These are phyloP conservation scores for Micractinium sp. DNA, from an alignment of 139 green algal genomes.

Conservation along the genomic window DNA sequence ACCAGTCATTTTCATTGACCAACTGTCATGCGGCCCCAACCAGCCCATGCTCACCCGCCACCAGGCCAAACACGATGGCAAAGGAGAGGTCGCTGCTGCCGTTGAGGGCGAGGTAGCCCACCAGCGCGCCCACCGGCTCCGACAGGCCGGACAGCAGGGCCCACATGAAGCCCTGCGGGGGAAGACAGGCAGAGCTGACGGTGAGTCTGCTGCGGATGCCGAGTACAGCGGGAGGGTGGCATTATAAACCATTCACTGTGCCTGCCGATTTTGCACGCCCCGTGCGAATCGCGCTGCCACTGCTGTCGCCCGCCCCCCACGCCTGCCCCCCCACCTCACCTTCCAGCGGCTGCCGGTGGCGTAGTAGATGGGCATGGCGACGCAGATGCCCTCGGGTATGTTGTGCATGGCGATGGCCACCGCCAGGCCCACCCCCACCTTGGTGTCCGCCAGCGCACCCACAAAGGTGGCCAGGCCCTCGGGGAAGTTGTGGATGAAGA, in stretches of 20 bases:
- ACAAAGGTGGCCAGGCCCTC: slow-evolving; percentile 78
- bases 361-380: slow-evolving; percentile 94
- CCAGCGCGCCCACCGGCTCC: slow-evolving; percentile 79
- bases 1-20: too few relatives aligned
- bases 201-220: background rate
- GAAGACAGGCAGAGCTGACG: too few relatives aligned
- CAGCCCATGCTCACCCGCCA: slow-evolving; percentile 65
- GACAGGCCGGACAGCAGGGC: slow-evolving; percentile 69
- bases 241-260: background rate
- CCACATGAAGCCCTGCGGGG: slow-evolving; percentile 68
- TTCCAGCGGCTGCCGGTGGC: slow-evolving; percentile 77
- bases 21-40: too few relatives aligned
- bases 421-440: slow-evolving; percentile 36
- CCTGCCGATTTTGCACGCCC: background rate
- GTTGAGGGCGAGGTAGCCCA: slow-evolving; percentile 49
- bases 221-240: background rate
- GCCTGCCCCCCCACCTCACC: background rate
- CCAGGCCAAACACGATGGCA: slow-evolving; percentile 71
- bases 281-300: background rate
- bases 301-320: too few relatives aligned
- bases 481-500: slow-evolving; percentile 79
- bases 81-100: slow-evolving; percentile 30
- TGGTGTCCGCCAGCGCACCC: slow-evolving; percentile 55
- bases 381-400: slow-evolving; percentile 81
- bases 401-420: slow-evolving; percentile 87